Conservation (phyloP, 768 basidiomycete species). For the Mycena crocata region DNA sequence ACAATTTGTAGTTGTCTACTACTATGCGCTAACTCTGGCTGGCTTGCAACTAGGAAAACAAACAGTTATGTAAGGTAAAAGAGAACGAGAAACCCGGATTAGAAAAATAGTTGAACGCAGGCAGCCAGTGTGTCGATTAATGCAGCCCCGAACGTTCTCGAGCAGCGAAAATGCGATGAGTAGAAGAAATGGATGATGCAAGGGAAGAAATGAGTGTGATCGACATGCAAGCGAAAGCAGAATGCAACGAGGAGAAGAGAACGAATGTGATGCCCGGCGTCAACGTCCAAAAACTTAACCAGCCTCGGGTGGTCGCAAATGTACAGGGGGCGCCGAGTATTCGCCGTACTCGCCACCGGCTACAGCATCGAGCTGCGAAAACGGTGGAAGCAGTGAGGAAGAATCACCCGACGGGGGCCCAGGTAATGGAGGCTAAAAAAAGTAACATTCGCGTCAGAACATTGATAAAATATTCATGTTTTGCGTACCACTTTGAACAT, state of each 20-base stretch:
- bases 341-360: conserved; percentile 78
- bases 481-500: conserved; percentile 91
- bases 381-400: conserved; percentile 74
- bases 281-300: conserved; percentile 45
- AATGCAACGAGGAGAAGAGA: conserved; percentile 31
- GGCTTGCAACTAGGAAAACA: conserved; percentile 53
- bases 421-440: conserved; percentile 65
- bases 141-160: conserved; percentile 16
- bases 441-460: conserved; percentile 12
- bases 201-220: conserved; percentile 41
- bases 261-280: conserved; percentile 37
- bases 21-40: conserved; percentile 61
- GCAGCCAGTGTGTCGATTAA: conserved; percentile 30
- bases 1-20: conserved; percentile 64
- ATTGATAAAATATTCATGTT: conserved; percentile 41
- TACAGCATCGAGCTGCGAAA: conserved; percentile 85
- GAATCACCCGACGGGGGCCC: conserved; percentile 53
- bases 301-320: conserved; percentile 66
- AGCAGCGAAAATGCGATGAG: conserved; percentile 30
- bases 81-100: conserved; percentile 29
- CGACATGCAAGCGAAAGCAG: conserved; percentile 28
- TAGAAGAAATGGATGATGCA: conserved; percentile 30
- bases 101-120: conserved; percentile 26
- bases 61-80: conserved; percentile 31
- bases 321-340: conserved; percentile 77